Conservation (phyloP, 345 rosid species). For the Fremontodendron californicum region DNA sequence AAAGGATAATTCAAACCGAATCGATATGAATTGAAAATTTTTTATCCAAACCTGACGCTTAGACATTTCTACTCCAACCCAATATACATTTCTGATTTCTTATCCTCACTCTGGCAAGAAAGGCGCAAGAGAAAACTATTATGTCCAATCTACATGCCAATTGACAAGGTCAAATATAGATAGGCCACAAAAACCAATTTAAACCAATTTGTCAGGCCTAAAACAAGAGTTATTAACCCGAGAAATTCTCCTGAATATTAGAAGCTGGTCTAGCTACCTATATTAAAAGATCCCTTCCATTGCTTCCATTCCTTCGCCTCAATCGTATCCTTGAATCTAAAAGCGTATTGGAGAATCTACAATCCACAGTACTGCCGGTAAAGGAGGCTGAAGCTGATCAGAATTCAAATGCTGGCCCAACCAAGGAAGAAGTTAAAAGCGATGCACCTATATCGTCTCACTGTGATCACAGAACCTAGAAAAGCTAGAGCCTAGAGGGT, state of each 20-base stretch:
- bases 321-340: neutral
- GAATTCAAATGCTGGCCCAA: constrained; percentile 20
- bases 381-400: constrained; percentile 20
- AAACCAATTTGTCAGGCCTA: neutral
- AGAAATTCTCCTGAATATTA: constrained; percentile 13
- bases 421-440: constrained; percentile 14
- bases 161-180: constrained; percentile 12
- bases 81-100: neutral
- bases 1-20: too few species aligned
- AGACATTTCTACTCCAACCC: too few species aligned
- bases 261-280: constrained; percentile 7
- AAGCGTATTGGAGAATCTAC: neutral
- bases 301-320: neutral
- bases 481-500: neutral
- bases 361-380: constrained; percentile 18
- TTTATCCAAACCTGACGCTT: too few species aligned
- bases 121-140: neutral
- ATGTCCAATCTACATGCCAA: neutral
- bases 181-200: neutral
- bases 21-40: too few species aligned
- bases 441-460: constrained; percentile 32
- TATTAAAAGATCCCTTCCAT: neutral
- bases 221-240: neutral
- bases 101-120: neutral
- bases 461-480: constrained; percentile 16